Conservation (phyloP, 306 rosid species). For the Spatholobus suberectus region DNA sequence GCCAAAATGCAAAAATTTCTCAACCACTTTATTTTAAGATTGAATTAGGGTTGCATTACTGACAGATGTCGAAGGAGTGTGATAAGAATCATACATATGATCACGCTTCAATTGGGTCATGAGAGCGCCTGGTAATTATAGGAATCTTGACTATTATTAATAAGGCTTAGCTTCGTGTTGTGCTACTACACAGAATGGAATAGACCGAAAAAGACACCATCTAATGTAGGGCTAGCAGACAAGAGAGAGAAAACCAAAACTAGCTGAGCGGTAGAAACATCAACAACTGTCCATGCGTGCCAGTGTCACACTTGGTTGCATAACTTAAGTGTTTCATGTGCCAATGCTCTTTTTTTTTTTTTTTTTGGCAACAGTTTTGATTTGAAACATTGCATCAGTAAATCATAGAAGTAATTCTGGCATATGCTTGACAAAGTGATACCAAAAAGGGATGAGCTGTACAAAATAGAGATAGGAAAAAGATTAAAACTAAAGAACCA, state of each 20-base stretch:
- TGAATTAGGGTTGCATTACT: not conserved
- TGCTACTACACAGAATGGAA: constrained; percentile 6
- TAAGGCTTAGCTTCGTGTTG: not conserved
- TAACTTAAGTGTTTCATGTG: constrained; percentile 3
- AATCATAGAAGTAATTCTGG: not conserved
- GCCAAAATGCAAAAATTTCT: not conserved
- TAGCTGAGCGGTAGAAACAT: not conserved
- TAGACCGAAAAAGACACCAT: constrained; percentile 11
- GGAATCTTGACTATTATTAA: constrained; percentile 18
- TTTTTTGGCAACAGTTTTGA: too few species aligned
- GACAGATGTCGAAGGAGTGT: not conserved
- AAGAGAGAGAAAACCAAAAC: not conserved
- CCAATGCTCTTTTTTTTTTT: not conserved
- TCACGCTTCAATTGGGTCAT: not conserved
- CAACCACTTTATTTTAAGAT: not conserved
- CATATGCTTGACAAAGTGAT: constrained; percentile 2
- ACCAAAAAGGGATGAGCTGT: not conserved
- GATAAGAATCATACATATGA: not conserved
- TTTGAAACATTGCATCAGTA: not conserved
- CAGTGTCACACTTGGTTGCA: not conserved
- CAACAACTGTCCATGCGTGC: constrained; percentile 23
- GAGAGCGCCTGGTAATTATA: not conserved
- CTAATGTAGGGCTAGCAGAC: not conserved
- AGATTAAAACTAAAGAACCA: not conserved
- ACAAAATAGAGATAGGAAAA: not conserved